Evolutionary conservation across 352 stramenopile genomes (phyloP).

Genomic region (Phytopythium litorale): DNA sequence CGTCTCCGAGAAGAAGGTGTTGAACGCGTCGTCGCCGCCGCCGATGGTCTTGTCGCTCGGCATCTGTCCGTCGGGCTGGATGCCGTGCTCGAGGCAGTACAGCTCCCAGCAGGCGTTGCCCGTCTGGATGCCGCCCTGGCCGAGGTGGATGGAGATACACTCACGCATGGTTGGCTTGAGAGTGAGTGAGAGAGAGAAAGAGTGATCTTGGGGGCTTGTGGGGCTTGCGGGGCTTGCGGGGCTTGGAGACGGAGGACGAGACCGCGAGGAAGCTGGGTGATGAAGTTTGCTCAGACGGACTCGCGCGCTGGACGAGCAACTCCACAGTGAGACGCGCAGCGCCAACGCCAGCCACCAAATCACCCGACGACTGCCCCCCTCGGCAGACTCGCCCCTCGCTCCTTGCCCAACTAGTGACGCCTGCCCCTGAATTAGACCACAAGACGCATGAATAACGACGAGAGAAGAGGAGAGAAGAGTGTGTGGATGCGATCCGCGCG

Average conservation of each 20-base stretch:
- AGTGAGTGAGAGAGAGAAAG: background rate
- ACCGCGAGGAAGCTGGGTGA: constrained; percentile 8
- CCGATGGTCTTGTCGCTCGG: constrained; percentile 85
- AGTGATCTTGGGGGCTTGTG: background rate
- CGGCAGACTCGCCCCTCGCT: no score
- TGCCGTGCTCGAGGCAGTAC: constrained; percentile 92
- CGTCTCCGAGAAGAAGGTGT: constrained; percentile 96
- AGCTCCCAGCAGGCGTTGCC: constrained; percentile 94
- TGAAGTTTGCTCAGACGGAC: constrained; percentile 5
- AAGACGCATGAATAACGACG: no score
- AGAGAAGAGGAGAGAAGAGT: background rate
- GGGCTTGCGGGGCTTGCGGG: no score
- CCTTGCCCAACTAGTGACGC: background rate
- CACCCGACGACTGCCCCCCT: background rate
- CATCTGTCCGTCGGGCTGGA: constrained; percentile 90
- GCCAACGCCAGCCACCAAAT: background rate
- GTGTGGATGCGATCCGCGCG: background rate
- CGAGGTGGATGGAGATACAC: constrained; percentile 96
- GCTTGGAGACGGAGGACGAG: background rate
- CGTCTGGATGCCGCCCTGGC: constrained; percentile 88
- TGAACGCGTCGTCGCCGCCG: constrained; percentile 95
- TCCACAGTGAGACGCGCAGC: constrained; percentile 1
- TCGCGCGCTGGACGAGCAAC: background rate
- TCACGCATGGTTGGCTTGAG: constrained; percentile 72
- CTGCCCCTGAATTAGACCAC: background rate